phyloP scores from a whole-genome alignment of 1,284 basidiomycete genomes.

The Melampsora americana region DNA sequence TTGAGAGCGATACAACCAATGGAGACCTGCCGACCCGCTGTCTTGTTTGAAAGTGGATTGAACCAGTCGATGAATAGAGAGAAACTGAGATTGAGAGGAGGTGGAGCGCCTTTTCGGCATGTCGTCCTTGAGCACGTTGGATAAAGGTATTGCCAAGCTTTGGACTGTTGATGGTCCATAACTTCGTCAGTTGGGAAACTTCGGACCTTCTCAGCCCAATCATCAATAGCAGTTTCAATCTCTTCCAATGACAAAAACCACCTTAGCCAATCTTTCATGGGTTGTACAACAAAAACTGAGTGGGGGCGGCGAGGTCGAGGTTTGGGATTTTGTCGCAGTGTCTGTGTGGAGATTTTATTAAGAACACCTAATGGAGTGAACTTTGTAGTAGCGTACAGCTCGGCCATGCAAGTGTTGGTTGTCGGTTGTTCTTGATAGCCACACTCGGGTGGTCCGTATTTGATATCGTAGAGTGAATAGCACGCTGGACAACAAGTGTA shows the following conservation, averaged over 20 bases:
- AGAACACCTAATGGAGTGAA: not conserved
- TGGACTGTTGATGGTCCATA: not conserved
- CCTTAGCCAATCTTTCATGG: not conserved
- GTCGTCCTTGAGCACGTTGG: not conserved
- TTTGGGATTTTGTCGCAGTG: not conserved
- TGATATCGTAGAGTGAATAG: not conserved
- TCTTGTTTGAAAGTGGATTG: not conserved
- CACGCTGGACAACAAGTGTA: not conserved
- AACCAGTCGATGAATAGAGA: constrained; percentile 7
- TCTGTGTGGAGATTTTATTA: not conserved
- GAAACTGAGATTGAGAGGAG: not conserved
- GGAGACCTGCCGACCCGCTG: not conserved
- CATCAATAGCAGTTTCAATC: constrained; percentile 1
- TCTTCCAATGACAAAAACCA: not conserved
- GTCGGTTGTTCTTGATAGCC: not conserved
- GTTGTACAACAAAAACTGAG: not conserved
- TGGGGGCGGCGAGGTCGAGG: not conserved
- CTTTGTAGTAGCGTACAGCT: not conserved
- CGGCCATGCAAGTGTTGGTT: not conserved
- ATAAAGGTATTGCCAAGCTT: not conserved
- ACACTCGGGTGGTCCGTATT: not conserved
- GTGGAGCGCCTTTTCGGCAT: not conserved
- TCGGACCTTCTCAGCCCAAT: not conserved
- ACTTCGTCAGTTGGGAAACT: not conserved
- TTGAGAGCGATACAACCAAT: not conserved